Evolutionary conservation across 306 rosid genomes (phyloP), one percentile per base, ranked within the genome.

Genomic region (Acacia acuminata): DNA sequence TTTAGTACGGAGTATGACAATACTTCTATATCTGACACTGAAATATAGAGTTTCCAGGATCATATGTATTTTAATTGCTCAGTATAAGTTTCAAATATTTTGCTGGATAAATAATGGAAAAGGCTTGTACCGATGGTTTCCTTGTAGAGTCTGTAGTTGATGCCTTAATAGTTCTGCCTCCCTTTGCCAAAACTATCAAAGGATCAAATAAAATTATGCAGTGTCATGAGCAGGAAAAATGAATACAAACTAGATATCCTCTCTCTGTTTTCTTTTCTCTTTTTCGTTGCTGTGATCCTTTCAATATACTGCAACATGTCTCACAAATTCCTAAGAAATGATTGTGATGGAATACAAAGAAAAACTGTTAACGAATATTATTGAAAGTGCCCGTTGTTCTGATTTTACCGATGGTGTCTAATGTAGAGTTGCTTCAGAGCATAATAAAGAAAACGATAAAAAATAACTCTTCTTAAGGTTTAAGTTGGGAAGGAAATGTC

Each of bases 91-190:
- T 75, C 27, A 74, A 78, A 61, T n/a, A 22, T 40, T 4, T 8
- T 24, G 75, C 51, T 76, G 10, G 58, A 73, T 79, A 79, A 55
- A 77, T 82, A 36, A 81, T 38, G 77, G 72, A 65, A 84, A 84
- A 85, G 53, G 71, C 12, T 63, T 25, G 50, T 89, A 94, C 98
- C 97, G 79, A 68, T 93, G 91, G 61, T 78, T 88, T 76, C 91
- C 94, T 84, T 87, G 94, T 81, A 94, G 90, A 83, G 50, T 82
- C 76, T 93, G 91, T n/a, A 94, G 84, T 86, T 93, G 90, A 80
- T 94, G 97, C 88, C 89, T 88, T 82, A 93, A 89, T 71, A 82
- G 51, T 74, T 88, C 91, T 78, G 86, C 94, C 78, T 94, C 98
- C 88, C 88, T 87, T 79, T 89, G 89, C 98, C 96, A 94, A 81